Conservation (phyloP, 139 green algal species). For the Tetradesmus lagerheimii region DNA sequence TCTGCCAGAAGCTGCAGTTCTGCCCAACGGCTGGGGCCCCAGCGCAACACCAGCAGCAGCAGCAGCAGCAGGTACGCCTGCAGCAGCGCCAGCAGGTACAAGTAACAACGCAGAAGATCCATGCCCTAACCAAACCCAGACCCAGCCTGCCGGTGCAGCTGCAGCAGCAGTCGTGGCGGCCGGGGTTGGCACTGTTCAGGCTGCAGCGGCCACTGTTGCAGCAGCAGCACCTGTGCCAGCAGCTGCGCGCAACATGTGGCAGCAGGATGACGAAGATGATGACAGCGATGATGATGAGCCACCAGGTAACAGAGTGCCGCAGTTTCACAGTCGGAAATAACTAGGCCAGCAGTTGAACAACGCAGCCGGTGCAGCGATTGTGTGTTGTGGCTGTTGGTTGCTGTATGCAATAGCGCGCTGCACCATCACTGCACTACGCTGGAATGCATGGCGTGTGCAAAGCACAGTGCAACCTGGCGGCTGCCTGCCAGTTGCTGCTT, state of each 20-base stretch:
- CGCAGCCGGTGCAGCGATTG: too few relatives aligned
- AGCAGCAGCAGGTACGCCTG: neutral
- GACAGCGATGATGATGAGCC: slow-evolving; percentile 21
- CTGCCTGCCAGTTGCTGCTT: too few relatives aligned
- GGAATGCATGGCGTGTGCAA: too few relatives aligned
- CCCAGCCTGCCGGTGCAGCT: neutral
- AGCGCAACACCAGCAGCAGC: neutral
- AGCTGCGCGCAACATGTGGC: neutral
- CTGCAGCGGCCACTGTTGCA: neutral
- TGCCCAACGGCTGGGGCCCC: neutral
- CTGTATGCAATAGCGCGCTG: too few relatives aligned
- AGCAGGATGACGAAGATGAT: neutral
- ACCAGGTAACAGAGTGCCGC: neutral
- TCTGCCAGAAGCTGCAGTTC: neutral
- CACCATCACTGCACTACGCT: too few relatives aligned
- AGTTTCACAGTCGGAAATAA: too few relatives aligned
- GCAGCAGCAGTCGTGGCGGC: neutral
- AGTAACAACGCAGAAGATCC: neutral
- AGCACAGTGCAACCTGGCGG: too few relatives aligned
- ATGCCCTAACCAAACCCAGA: neutral
- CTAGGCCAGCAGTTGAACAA: too few relatives aligned
- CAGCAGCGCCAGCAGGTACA: neutral
- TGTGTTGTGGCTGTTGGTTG: too few relatives aligned
- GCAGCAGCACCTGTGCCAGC: slow-evolving; percentile 4
- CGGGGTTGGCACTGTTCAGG: neutral